Evolutionary conservation across 495 filamentous ascomycete genomes (phyloP), one percentile per base, ranked within the genome.

Genomic region (Cercophora samala): DNA sequence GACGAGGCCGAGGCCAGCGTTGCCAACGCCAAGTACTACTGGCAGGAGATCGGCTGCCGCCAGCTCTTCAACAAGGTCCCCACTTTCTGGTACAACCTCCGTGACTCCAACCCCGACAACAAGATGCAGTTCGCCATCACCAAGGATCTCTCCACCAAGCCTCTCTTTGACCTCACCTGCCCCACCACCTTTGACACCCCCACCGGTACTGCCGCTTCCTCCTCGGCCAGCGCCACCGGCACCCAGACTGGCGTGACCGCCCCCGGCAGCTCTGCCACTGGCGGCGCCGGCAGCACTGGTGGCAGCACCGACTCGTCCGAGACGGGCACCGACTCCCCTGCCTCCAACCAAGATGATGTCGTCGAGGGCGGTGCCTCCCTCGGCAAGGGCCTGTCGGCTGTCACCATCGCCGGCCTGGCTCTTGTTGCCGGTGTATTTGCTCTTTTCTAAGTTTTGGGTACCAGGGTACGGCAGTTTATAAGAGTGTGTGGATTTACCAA

Each of bases 11-110:
- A 84, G 2, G 79, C 90, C 59, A 87, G 80, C 66, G 66, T 78
- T 23, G 78, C 77, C 56, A 92, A 92, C 76, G 89, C 89, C 62
- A 79, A 89, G 83, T 83, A 79, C 69, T 93, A 86, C 82, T 93
- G 89, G 89, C 78, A 91, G 60, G 79, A 90, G 71, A 82, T 91
- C 60, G 88, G 84, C 61, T 93, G 90, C 85, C 80, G 77, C 64
- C 74, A 75, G 71, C 82, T 91, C 63, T 87, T 91, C 72, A 86
- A 83, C 72, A 83, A 86, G 68, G 78, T 78, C 75, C 89, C 88
- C 76, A 89, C 87, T 63, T 93, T 85, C 83, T 93, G 85, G 84
- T 79, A 78, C 73, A 79, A 77, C 70, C 77, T 81, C 46, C 74
- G 76, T 55, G 81, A 81, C 70, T 82, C 78, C 63, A 81, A 81